Conservation (phyloP, 345 rosid genomes). For the Eucalyptus decipiens region DNA sequence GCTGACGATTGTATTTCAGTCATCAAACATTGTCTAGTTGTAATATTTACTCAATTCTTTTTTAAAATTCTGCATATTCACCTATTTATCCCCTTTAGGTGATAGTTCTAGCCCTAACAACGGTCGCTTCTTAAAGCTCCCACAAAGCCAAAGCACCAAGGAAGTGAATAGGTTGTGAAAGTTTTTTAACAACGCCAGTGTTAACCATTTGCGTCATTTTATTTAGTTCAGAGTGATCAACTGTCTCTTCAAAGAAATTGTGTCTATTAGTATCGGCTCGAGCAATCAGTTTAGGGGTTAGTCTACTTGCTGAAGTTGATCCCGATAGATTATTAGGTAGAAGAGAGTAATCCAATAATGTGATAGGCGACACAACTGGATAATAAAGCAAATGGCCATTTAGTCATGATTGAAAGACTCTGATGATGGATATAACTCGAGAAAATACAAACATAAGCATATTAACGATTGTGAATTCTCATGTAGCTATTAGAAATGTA, state of each 20-base stretch:
- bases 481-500: constrained; percentile 87
- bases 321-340: constrained; percentile 37
- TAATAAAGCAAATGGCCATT: constrained; percentile 32
- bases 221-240: constrained; percentile 36
- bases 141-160: constrained; percentile 51
- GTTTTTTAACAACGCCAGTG: constrained; percentile 30
- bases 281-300: constrained; percentile 14
- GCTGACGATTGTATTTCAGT: too few relatives aligned
- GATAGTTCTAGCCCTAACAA: background rate
- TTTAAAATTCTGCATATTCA: too few relatives aligned
- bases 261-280: constrained; percentile 36
- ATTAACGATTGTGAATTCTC: constrained; percentile 97
- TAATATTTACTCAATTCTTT: too few relatives aligned
- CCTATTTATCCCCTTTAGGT: too few relatives aligned
- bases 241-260: constrained; percentile 53
- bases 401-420: constrained; percentile 14
- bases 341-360: constrained; percentile 16
- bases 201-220: constrained; percentile 26
- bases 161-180: constrained; percentile 25
- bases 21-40: too few relatives aligned
- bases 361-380: constrained; percentile 16
- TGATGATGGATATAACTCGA: constrained; percentile 96
- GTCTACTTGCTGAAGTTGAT: constrained; percentile 35
- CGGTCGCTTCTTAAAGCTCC: constrained; percentile 42
- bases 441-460: constrained; percentile 95